A percentile compares a stretch with the other conserved stretches of the same genome.
phyloP scores from a whole-genome alignment of 164 flowering plant genomes.

The Stephania japonica region DNA sequence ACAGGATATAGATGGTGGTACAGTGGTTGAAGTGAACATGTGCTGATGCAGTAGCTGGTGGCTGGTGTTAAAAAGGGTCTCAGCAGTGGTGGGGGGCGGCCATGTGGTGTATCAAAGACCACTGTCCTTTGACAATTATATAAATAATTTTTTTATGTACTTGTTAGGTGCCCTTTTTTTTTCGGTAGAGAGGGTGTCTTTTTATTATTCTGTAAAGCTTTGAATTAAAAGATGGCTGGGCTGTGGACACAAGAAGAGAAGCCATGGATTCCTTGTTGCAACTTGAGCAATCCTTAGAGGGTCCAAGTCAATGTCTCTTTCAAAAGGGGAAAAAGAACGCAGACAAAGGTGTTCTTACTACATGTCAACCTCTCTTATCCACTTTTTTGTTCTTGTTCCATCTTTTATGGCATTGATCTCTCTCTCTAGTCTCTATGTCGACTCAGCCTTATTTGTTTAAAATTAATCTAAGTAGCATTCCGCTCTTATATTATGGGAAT shows the following conservation, averaged over 20 bases:
- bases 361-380: background rate
- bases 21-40: background rate
- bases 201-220: background rate
- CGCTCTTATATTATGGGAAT: no score
- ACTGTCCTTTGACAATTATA: background rate
- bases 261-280: background rate
- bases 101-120: background rate
- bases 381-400: no score
- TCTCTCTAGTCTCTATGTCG: no score
- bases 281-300: no score
- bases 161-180: background rate
- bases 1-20: background rate
- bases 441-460: no score
- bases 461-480: no score
- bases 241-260: background rate
- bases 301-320: background rate
- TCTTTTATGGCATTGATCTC: no score
- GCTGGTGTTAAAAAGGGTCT: background rate
- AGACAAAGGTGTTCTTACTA: no score
- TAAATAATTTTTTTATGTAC: no score
- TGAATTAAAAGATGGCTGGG: background rate
- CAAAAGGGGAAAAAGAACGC: background rate
- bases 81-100: background rate
- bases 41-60: background rate
- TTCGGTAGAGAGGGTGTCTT: background rate